Evolutionary conservation across 352 stramenopile species (phyloP).

Genomic region (Phytophthora idaei): DNA sequence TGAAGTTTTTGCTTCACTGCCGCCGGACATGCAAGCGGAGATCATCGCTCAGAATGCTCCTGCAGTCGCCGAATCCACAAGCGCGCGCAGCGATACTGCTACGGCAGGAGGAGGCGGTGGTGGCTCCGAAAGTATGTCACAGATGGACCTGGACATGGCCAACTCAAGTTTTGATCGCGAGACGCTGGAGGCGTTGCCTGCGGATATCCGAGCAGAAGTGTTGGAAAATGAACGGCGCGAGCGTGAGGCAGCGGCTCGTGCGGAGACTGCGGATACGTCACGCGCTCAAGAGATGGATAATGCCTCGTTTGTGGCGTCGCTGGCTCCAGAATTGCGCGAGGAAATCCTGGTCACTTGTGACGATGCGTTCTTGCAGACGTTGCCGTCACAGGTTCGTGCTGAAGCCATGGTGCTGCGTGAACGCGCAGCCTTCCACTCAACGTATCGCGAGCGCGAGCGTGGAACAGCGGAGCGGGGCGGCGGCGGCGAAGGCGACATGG

Average conservation of each 20-base stretch:
- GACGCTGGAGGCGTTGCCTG: constrained; percentile 95
- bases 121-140: constrained; percentile 70
- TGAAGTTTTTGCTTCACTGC: constrained; percentile 96
- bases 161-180: constrained; percentile 95
- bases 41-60: constrained; percentile 87
- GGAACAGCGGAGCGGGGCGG: constrained; percentile 31
- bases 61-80: constrained; percentile 30
- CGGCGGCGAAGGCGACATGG: constrained; percentile 55
- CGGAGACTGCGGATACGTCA: constrained; percentile 89
- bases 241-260: constrained; percentile 73
- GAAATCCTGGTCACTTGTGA: constrained; percentile 98
- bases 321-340: constrained; percentile 94
- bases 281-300: constrained; percentile 99
- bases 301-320: constrained; percentile 96
- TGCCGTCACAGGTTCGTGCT: constrained; percentile 93
- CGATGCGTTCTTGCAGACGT: constrained; percentile 93
- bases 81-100: constrained; percentile 37
- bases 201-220: constrained; percentile 97
- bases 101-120: constrained; percentile 33
- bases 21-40: constrained; percentile 97
- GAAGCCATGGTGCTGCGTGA: constrained; percentile 97
- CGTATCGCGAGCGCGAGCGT: constrained; percentile 56
- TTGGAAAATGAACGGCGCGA: constrained; percentile 96
- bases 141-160: constrained; percentile 84
- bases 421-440: constrained; percentile 81